Evolutionary conservation across 169 alveolate genomes (phyloP).

Genomic region (Miamiensis avidus): DNA sequence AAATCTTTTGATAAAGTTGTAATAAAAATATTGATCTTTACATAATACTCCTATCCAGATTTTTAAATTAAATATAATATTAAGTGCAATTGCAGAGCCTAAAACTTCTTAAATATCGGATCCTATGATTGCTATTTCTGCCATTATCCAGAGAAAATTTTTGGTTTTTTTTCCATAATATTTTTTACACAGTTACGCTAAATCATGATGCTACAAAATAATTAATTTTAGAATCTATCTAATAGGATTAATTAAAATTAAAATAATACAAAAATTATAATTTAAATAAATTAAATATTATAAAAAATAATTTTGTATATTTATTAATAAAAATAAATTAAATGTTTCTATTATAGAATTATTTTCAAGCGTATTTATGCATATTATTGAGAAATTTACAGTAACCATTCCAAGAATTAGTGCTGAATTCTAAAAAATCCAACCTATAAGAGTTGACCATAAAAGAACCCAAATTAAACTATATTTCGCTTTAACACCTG

Average conservation of each 20-base stretch:
- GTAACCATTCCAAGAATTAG: constrained; percentile 55
- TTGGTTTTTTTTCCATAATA: constrained; percentile 47
- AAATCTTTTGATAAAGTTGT: no score
- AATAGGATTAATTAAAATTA: neutral
- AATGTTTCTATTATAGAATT: no score
- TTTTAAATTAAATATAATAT: constrained; percentile 60
- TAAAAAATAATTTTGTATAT: no score
- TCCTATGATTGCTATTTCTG: constrained; percentile 80
- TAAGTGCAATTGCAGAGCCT: constrained; percentile 71
- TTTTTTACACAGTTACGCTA: constrained; percentile 59
- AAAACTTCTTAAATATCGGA: constrained; percentile 79
- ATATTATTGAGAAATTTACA: neutral
- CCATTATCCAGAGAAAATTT: constrained; percentile 59
- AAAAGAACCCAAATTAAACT: constrained; percentile 49
- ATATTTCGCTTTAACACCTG: constrained; percentile 50
- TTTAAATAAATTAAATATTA: no score
- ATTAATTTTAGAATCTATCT: no score
- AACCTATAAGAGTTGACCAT: constrained; percentile 44
- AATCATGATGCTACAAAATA: constrained; percentile 16
- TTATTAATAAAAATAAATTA: no score
- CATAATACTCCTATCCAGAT: constrained; percentile 68
- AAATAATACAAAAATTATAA: no score
- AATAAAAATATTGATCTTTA: no score
- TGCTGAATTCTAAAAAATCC: constrained; percentile 33
- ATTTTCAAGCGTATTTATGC: no score